These are phyloP conservation scores for Bretschneidera sinensis DNA, from an alignment of 345 rosid species.

Conservation along the genomic window DNA sequence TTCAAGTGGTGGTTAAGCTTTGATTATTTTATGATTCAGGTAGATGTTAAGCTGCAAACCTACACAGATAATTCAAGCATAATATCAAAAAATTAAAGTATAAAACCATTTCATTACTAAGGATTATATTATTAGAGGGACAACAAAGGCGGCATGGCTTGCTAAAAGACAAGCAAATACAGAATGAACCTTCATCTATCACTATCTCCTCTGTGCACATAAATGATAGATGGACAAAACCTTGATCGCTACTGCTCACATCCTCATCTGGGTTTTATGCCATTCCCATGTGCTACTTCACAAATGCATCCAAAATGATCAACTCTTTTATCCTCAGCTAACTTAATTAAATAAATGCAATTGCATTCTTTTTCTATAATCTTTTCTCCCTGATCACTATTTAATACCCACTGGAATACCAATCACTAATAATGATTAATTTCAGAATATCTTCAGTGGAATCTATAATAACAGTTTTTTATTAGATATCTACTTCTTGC, in stretches of 20 bases:
- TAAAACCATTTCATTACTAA: too few relatives aligned
- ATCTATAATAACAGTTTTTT: slow-evolving; percentile 29
- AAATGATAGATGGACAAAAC: slow-evolving; percentile 21
- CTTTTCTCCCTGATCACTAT: not conserved
- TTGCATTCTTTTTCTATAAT: slow-evolving; percentile 2
- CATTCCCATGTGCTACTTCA: slow-evolving; percentile 38
- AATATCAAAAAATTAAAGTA: too few relatives aligned
- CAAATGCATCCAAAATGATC: slow-evolving; percentile 28
- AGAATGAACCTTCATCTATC: slow-evolving; percentile 30
- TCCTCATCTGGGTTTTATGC: slow-evolving; percentile 24
- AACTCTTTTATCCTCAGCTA: not conserved
- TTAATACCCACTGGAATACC: slow-evolving; percentile 3
- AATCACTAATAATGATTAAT: slow-evolving; percentile 10
- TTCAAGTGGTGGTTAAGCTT: not conserved
- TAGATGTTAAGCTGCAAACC: too few relatives aligned
- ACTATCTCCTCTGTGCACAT: slow-evolving; percentile 21
- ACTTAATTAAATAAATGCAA: slow-evolving; percentile 11
- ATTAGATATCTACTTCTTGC: slow-evolving; percentile 17
- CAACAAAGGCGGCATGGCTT: too few relatives aligned
- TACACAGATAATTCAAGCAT: too few relatives aligned
- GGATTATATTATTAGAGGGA: too few relatives aligned
- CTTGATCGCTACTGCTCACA: slow-evolving; percentile 36
- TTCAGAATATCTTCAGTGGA: slow-evolving; percentile 19
- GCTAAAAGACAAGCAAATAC: slow-evolving; percentile 24
- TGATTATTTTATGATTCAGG: too few relatives aligned